phyloP scores from a whole-genome alignment of 176 grass and related monocot species.

The Oryza rufipogon region DNA sequence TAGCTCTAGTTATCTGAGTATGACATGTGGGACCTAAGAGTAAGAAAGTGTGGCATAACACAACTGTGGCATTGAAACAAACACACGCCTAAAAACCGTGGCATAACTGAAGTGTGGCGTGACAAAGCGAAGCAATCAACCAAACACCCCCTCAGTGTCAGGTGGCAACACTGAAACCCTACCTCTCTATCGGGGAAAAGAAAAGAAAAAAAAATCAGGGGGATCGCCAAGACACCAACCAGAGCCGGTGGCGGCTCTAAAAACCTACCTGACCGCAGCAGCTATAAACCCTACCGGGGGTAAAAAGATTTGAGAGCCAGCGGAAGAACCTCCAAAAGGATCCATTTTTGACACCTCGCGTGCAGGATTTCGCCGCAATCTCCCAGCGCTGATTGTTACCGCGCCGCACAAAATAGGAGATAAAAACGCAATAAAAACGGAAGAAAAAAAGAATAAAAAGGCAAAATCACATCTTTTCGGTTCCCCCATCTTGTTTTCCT shows the following conservation, averaged over 20 bases:
- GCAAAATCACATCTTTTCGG: constrained; percentile 36
- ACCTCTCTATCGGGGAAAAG: neutral
- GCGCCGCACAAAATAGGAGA: neutral
- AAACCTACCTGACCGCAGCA: constrained; percentile 26
- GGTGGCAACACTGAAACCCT: constrained; percentile 16
- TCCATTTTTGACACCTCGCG: constrained; percentile 41
- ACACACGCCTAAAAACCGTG: too few species aligned
- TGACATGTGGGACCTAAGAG: too few species aligned
- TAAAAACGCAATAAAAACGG: constrained; percentile 38
- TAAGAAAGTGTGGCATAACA: too few species aligned
- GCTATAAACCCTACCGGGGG: constrained; percentile 49
- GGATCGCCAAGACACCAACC: constrained; percentile 12
- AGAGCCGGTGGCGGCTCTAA: neutral
- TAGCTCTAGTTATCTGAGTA: too few species aligned
- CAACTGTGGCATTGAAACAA: too few species aligned
- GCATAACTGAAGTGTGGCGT: too few species aligned
- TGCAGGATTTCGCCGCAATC: constrained; percentile 35
- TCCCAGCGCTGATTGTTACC: constrained; percentile 9
- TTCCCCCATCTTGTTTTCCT: constrained; percentile 12
- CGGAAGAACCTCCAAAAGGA: constrained; percentile 36
- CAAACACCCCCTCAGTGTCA: neutral
- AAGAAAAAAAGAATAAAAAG: constrained; percentile 13
- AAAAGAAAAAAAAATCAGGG: neutral
- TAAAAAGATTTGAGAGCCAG: constrained; percentile 35
- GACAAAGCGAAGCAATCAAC: too few species aligned